Base-by-base conservation (phyloP, 495 filamentous ascomycete species). In the Neurospora sp. region DNA sequence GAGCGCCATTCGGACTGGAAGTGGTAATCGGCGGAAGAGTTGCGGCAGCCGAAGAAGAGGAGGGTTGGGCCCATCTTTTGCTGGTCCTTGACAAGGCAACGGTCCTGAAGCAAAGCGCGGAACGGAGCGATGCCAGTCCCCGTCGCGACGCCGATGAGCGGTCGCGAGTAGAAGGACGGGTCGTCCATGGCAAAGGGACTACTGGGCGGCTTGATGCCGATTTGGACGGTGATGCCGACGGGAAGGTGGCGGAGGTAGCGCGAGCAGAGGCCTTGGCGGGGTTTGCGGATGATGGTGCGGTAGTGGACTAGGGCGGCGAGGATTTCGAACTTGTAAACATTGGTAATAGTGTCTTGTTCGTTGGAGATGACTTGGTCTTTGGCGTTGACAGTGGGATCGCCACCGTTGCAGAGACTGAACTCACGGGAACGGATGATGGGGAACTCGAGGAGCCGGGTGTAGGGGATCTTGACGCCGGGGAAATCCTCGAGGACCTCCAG, bases 91-190 rank as follows among this genome's bases (percentile, higher is more conserved):
- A 43, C 73, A 5, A 39, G 34, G 6, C 28, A 40, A 40, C 92
- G 85, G 75, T 97, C 90, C 85, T 91, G 90, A 21, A 96, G 84
- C 73, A 98, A 84, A 2, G 92, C 88, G 1, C 94, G 88, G 79
- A 97, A 90, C 0, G 96, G 96, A 1, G 96, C 96, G 38, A 99
- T 83, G 10, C 96, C 96, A 0, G 96, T 99, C 13, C 96, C 96
- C 0, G 96, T 91, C 3, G 91, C 94, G 43, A 99, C 88, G 79
- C 97, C 89, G 42, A 99, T 82, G 2, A 93, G 84, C 2, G 96
- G 92, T 66, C 79, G 72, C 70, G 66, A 37, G 19, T 76, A 70
- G 10, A 72, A 70, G 1, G 40, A 34, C 2, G 31, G 17, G 15
- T 73, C 62, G 6, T 54, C 37, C 36, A 72, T n/a, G 59, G 80